phyloP scores from a whole-genome alignment of 345 rosid species.

The Raphanus raphanistrum region DNA sequence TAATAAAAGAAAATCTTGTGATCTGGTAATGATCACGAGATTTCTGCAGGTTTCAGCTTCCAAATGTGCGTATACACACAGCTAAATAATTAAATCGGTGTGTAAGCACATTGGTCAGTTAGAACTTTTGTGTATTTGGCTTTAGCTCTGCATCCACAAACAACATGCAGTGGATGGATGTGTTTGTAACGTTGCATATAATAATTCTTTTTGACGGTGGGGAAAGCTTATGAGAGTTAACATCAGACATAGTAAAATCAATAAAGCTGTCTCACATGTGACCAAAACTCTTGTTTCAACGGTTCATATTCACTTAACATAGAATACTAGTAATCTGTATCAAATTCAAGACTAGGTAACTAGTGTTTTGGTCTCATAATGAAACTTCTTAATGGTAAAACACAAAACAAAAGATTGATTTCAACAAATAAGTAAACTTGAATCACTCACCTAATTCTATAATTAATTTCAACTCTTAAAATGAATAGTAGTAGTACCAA shows the following conservation, averaged over 20 bases:
- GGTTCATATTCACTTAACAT: constrained; percentile 13
- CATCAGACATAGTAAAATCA: not conserved
- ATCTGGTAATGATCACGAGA: not conserved
- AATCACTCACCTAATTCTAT: not conserved
- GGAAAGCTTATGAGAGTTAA: constrained; percentile 14
- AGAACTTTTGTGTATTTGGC: not conserved
- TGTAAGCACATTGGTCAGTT: not conserved
- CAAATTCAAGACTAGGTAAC: not conserved
- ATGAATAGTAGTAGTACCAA: not conserved
- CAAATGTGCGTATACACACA: not conserved
- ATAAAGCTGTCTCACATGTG: constrained; percentile 21
- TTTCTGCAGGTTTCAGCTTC: not conserved
- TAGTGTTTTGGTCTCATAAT: not conserved
- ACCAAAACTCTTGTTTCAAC: constrained; percentile 14
- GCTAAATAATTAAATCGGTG: not conserved
- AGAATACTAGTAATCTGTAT: not conserved
- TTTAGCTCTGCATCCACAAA: not conserved
- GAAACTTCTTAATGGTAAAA: not conserved
- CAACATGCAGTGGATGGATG: not conserved
- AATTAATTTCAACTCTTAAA: constrained; percentile 1
- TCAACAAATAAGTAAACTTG: not conserved
- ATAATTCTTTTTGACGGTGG: not conserved
- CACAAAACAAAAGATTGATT: not conserved
- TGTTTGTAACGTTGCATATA: constrained; percentile 13
- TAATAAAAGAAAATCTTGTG: not conserved